Base-by-base conservation (phyloP, 2,329 filamentous ascomycete species). In the Stachybotrys echinatus region DNA sequence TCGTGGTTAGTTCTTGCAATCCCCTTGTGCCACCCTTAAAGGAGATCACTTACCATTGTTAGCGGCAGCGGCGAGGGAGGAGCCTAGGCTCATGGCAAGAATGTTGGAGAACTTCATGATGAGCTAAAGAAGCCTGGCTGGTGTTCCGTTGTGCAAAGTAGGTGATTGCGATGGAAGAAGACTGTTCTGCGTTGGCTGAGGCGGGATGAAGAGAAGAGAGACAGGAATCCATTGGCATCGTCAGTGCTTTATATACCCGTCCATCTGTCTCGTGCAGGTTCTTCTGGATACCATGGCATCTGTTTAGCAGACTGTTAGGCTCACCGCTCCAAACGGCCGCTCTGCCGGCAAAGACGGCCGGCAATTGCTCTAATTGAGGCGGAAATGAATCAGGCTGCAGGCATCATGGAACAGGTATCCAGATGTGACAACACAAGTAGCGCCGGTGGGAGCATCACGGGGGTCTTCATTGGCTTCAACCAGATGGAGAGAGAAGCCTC, bases 91-190 rank as follows among this genome's bases (percentile, higher is more conserved):
- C 14, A 51, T 40, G 43, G 55, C 19, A 34, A 59, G 42, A 21
- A 59, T 48, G 14, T 55, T 48, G 12, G 47, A 38, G 20, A 59
- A 51, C 55, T 59, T 59, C 57, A 59, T 59, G 18, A 14, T 48
- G 44, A 37, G 38, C 12, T 18, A 14, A 14, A 34, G 27, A 14
- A 34, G 14, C 10, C 27, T 8, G 27, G 10, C 27, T 8, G 27
- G 10, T 34, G 10, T 34, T 34, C 14, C 10, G 5, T 34, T 10
- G 27, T 34, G 27, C 27, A 34, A 5, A 14, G 27, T 14, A 34
- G 14, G 27, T 34, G 14, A 34, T 5, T n/a, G n/a, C n/a, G 27
- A 34, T 8, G 5, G 14, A 34, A 14, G 3, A 34, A 34, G 14
- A 14, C 10, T 34, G 27, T 34, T 3, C 27, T 34, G 5, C 10